phyloP scores from a whole-genome alignment of 2,329 filamentous ascomycete genomes.

The Nigrospora osmanthi region DNA sequence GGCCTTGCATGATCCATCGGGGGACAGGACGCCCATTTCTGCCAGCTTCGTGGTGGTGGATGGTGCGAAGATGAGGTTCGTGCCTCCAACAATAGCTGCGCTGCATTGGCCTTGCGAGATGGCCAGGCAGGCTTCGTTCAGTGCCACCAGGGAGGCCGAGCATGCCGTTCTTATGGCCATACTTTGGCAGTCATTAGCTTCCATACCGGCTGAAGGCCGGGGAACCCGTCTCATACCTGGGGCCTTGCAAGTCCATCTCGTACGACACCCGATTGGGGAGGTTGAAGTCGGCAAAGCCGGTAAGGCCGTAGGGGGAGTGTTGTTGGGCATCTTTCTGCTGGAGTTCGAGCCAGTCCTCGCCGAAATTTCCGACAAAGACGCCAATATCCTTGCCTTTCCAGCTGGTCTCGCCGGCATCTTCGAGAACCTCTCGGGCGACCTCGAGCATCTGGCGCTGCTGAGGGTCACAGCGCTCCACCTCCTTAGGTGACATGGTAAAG shows the following conservation, averaged over 20 bases:
- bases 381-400: conserved; percentile 22
- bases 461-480: conserved; percentile 18
- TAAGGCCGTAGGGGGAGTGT: conserved; percentile 14
- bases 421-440: conserved; percentile 19
- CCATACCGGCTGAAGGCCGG: too few relatives aligned
- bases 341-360: conserved; percentile 19
- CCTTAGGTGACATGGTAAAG: too few relatives aligned
- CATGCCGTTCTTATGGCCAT: too few relatives aligned
- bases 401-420: conserved; percentile 17
- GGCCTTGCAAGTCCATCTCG: too few relatives aligned
- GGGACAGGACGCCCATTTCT: conserved; percentile 1
- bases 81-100: too few relatives aligned
- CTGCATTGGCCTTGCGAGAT: too few relatives aligned
- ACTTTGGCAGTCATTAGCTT: too few relatives aligned
- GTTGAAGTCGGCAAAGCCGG: conserved; percentile 12
- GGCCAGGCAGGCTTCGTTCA: too few relatives aligned
- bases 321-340: conserved; percentile 12
- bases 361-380: conserved; percentile 22
- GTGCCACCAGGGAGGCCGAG: too few relatives aligned
- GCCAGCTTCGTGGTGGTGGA: not conserved
- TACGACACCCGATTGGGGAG: too few relatives aligned
- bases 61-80: not conserved
- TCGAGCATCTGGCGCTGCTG: conserved; percentile 19
- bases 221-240: too few relatives aligned
- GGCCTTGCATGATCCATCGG: conserved; percentile 14